Evolutionary conservation across 345 rosid genomes (phyloP), one percentile per base, ranked within the genome.

Genomic region (Draba incana): DNA sequence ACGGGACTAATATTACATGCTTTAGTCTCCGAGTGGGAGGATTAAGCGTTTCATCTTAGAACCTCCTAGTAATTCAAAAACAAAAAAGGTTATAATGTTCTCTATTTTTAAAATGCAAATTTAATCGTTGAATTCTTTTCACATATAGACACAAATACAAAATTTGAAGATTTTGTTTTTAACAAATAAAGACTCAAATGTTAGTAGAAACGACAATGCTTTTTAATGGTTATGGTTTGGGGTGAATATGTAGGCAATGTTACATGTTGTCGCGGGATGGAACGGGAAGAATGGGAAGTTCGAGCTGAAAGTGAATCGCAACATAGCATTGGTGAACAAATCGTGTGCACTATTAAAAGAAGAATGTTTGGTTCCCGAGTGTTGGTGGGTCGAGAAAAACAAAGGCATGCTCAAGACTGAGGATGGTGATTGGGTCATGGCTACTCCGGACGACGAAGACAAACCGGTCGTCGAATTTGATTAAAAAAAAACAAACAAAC

Each of bases 361-460:
- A 16, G 96, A 89, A 70, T 85, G 78, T 28, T 53, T 86, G 78
- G 92, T 92, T 61, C 96, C 92, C 4, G 87, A 77, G 41, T 80
- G 85, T 0, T 92, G 98, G 98, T 88, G 98, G 95, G 83, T 85
- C 10, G 95, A 86, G 73, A 92, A 89, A 79, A 89, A 92, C 81
- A 92, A 85, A 78, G 95, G 96, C 8, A 66, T 89, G 84, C 68
- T 80, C 5, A 79, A 77, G 67, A 72, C 62, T 6, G 81, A 78
- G n/a, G 70, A 83, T 28, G 96, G 95, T 0, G 87, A 86, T 28
- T 92, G 98, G 92, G 76, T 48, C 31, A 41, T 80, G 69, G 86
- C 76, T 46, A 47, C 84, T 20, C 86, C 80, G 1, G 77, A 57
- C 5, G 91, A 89, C 2, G 91, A 92, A 57, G 92, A 92, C 74